These are phyloP conservation scores for Mycogone perniciosa DNA, from an alignment of 2,329 filamentous ascomycete species.

Conservation along the genomic window DNA sequence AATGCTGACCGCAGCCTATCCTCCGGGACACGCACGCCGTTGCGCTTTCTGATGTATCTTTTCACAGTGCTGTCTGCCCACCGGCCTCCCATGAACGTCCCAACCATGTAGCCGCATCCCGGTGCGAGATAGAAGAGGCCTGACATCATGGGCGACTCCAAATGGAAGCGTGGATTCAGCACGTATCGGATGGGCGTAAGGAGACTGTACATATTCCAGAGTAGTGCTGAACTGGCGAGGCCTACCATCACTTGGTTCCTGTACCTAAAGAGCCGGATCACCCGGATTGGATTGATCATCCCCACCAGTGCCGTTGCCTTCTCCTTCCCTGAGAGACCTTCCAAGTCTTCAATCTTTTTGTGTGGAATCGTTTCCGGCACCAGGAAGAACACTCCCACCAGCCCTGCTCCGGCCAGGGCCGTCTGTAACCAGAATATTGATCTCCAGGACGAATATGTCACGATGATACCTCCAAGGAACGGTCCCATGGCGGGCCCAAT, in stretches of 20 bases:
- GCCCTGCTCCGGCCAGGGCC: constrained; percentile 55
- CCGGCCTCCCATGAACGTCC: constrained; percentile 65
- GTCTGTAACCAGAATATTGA: constrained; percentile 74
- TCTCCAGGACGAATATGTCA: constrained; percentile 67
- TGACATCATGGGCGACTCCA: constrained; percentile 58
- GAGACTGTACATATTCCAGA: constrained; percentile 66
- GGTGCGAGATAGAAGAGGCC: constrained; percentile 71
- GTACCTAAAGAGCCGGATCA: constrained; percentile 59
- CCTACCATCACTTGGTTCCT: constrained; percentile 58
- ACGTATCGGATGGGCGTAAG: constrained; percentile 64
- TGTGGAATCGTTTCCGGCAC: constrained; percentile 68
- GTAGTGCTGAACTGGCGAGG: constrained; percentile 54
- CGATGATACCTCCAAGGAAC: constrained; percentile 69
- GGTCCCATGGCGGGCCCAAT: constrained; percentile 65
- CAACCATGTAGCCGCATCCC: constrained; percentile 61
- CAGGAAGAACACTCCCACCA: constrained; percentile 55
- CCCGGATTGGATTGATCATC: constrained; percentile 61
- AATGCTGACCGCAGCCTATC: constrained; percentile 58
- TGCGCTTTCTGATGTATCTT: constrained; percentile 54
- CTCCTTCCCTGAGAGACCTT: constrained; percentile 41
- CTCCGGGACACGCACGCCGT: constrained; percentile 57
- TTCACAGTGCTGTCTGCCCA: constrained; percentile 63
- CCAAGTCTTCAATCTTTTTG: constrained; percentile 55
- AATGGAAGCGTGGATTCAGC: constrained; percentile 65
- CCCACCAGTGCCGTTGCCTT: constrained; percentile 50